Percentiles rank a stretch among this genome's conserved stretches.
phyloP scores from a whole-genome alignment of 176 grass and related monocot species.

The Paspalum notatum region DNA sequence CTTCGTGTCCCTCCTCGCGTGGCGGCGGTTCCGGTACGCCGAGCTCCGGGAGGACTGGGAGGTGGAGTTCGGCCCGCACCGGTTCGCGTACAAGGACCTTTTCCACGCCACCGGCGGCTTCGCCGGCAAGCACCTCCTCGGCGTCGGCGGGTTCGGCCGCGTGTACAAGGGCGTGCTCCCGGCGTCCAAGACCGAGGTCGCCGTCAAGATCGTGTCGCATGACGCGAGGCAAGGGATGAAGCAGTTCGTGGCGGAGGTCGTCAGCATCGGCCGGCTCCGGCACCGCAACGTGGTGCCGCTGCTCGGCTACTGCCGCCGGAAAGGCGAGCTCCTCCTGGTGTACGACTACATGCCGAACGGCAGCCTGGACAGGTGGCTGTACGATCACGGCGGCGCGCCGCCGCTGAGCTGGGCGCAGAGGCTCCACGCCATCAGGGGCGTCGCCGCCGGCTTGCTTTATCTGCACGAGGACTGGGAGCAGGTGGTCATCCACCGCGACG shows the following conservation, averaged over 20 bases:
- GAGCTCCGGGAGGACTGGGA: constrained; percentile 51
- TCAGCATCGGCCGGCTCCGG: constrained; percentile 53
- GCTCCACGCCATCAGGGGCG: constrained; percentile 39
- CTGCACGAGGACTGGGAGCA: constrained; percentile 60
- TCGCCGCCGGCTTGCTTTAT: constrained; percentile 46
- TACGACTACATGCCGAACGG: constrained; percentile 68
- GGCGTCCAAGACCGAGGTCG: constrained; percentile 20
- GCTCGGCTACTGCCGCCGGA: constrained; percentile 57
- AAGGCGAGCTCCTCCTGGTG: constrained; percentile 51
- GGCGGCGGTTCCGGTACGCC: constrained; percentile 37
- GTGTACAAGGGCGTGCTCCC: constrained; percentile 55
- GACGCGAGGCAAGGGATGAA: constrained; percentile 45
- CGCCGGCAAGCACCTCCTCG: constrained; percentile 33
- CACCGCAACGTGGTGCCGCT: constrained; percentile 61
- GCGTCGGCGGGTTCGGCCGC: constrained; percentile 51
- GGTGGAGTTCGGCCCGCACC: constrained; percentile 43
- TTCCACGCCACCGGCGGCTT: constrained; percentile 46
- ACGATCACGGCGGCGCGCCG: constrained; percentile 5
- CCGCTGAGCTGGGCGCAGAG: constrained; percentile 48
- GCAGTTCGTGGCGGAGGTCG: constrained; percentile 55
- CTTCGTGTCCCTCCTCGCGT: not conserved
- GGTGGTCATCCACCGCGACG: constrained; percentile 69
- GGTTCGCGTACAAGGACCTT: constrained; percentile 46
- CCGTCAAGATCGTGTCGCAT: constrained; percentile 29
- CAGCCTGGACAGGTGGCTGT: constrained; percentile 58